Percentiles rank a stretch among this genome's conserved stretches.
Evolutionary conservation across 257 asterid genomes (phyloP).

Genomic region (Nicotiana benthamiana): DNA sequence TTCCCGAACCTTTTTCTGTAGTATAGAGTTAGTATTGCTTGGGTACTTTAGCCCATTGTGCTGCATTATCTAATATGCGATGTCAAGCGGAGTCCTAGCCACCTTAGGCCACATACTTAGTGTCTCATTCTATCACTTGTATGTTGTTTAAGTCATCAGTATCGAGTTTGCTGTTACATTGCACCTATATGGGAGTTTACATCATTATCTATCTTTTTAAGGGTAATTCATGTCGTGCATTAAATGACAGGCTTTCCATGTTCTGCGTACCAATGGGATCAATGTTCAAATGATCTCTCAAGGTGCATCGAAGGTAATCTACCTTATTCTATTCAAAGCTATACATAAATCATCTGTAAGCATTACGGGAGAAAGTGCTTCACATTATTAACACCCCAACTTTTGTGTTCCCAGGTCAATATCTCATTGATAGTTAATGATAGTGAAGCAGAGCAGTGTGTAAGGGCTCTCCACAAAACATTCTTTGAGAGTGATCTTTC

Average conservation of each 20-base stretch:
- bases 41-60: not conserved
- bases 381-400: not conserved
- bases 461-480: slow-evolving; percentile 63
- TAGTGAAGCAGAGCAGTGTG: slow-evolving; percentile 71
- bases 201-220: not conserved
- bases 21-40: not conserved
- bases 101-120: not conserved
- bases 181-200: not conserved
- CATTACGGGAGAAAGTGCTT: not conserved
- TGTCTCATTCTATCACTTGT: not conserved
- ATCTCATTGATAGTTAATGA: slow-evolving; percentile 77
- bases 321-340: no score
- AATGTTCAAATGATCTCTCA: slow-evolving; percentile 92
- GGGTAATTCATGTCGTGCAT: not conserved
- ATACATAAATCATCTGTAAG: not conserved
- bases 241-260: slow-evolving; percentile 62
- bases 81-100: not conserved
- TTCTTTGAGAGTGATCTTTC: slow-evolving; percentile 57
- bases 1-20: not conserved
- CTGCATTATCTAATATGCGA: not conserved
- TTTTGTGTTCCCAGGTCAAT: slow-evolving; percentile 33
- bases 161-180: not conserved
- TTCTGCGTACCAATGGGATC: slow-evolving; percentile 50
- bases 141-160: not conserved
- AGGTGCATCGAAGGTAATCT: slow-evolving; percentile 61